Evolutionary conservation across 208 protist genomes (phyloP).

Genomic region (Naegleria gruberi): DNA sequence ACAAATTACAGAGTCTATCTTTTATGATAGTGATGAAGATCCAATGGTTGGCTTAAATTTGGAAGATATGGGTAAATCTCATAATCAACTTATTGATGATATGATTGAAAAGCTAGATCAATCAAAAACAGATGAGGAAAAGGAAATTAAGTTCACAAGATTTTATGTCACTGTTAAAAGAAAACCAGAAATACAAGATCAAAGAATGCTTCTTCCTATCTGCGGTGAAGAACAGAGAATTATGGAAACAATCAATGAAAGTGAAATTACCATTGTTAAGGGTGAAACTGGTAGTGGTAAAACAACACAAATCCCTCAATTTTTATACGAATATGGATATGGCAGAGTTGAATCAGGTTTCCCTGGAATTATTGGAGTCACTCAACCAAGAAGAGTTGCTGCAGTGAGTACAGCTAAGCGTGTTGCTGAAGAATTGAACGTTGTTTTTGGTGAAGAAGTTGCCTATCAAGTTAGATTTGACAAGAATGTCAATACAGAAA

Average conservation of each 20-base stretch:
- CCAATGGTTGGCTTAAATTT: not conserved
- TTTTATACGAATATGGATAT: constrained; percentile 24
- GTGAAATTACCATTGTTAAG: constrained; percentile 77
- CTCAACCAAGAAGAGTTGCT: constrained; percentile 80
- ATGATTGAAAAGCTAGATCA: not conserved
- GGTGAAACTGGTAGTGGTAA: constrained; percentile 85
- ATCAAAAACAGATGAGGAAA: not conserved
- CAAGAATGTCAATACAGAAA: not conserved
- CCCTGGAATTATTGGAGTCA: constrained; percentile 58
- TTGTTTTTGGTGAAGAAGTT: constrained; percentile 34
- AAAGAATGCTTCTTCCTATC: not conserved
- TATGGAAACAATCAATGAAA: constrained; percentile 52
- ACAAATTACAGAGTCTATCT: not conserved
- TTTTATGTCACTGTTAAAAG: not conserved
- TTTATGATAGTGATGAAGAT: not conserved
- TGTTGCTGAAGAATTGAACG: constrained; percentile 38
- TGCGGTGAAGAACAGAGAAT: constrained; percentile 50
- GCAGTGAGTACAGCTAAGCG: constrained; percentile 58
- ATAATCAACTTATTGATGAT: not conserved
- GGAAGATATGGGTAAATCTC: not conserved
- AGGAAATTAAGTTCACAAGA: not conserved
- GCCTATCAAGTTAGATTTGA: constrained; percentile 45
- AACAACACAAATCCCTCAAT: constrained; percentile 32
- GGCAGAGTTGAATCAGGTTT: not conserved
- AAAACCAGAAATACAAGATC: not conserved